Evolutionary conservation across 352 stramenopile genomes (phyloP).

Genomic region (Pythium angustatum): DNA sequence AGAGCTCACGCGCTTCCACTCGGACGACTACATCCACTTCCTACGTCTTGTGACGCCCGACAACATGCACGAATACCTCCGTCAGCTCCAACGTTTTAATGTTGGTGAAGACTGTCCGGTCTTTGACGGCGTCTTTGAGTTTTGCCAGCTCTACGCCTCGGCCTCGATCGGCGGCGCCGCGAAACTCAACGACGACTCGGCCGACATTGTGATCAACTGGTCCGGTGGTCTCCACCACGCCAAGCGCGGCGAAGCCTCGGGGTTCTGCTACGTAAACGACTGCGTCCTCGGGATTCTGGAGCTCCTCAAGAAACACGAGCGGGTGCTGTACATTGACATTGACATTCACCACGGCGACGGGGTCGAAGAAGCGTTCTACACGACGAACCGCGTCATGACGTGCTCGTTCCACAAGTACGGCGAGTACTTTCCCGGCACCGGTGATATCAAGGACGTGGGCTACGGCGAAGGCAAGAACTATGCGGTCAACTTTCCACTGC

Average conservation of each 20-base stretch:
- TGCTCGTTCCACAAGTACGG: constrained; percentile 99
- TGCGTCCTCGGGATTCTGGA: constrained; percentile 98
- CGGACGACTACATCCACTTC: constrained; percentile 99
- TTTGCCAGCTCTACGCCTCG: constrained; percentile 97
- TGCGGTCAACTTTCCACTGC: constrained; percentile 98
- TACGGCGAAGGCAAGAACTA: constrained; percentile 96
- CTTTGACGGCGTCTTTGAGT: constrained; percentile 99
- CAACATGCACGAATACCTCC: constrained; percentile 97
- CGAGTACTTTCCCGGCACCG: constrained; percentile 98
- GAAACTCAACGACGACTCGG: constrained; percentile 94
- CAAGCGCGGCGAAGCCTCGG: constrained; percentile 98
- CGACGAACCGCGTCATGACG: constrained; percentile 98
- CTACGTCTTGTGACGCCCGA: constrained; percentile 97
- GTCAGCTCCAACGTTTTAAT: constrained; percentile 96
- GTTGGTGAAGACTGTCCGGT: constrained; percentile 99
- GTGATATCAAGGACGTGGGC: constrained; percentile 83
- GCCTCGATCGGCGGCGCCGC: constrained; percentile 96
- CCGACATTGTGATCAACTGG: constrained; percentile 99
- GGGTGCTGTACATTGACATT: constrained; percentile 99
- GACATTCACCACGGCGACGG: constrained; percentile 99
- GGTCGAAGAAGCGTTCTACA: constrained; percentile 99
- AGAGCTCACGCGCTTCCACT: constrained; percentile 99
- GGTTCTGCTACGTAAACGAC: constrained; percentile 99
- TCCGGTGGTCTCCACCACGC: constrained; percentile 98
- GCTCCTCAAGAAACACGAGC: constrained; percentile 96